Evolutionary conservation across 2,329 filamentous ascomycete species (phyloP).

Genomic region (Rutstroemia sydowiana): DNA sequence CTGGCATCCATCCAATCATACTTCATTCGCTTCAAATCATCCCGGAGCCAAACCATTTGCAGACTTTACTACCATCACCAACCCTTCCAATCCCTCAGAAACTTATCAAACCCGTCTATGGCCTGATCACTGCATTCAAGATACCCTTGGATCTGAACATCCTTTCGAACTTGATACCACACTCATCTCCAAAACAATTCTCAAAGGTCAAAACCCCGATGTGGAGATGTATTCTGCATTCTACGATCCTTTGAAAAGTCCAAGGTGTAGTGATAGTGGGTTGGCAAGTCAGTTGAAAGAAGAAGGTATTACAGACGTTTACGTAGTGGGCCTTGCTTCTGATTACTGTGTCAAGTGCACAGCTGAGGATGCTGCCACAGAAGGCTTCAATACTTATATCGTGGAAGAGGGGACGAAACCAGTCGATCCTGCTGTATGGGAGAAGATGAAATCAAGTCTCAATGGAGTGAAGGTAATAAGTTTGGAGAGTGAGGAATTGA

Average conservation of each 20-base stretch:
- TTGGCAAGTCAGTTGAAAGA: constrained; percentile 51
- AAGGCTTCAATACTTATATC: constrained; percentile 71
- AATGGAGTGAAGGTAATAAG: constrained; percentile 57
- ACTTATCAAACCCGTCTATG: constrained; percentile 66
- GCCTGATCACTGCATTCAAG: constrained; percentile 84
- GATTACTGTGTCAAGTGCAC: constrained; percentile 87
- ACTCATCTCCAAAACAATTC: constrained; percentile 57
- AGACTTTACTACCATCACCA: constrained; percentile 55
- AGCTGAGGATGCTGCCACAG: constrained; percentile 66
- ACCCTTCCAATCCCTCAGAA: constrained; percentile 57
- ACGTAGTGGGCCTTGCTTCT: constrained; percentile 74
- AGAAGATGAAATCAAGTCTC: constrained; percentile 42
- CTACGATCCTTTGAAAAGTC: constrained; percentile 65
- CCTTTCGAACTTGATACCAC: constrained; percentile 59
- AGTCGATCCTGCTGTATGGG: constrained; percentile 58
- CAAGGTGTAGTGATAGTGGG: constrained; percentile 53
- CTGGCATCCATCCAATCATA: constrained; percentile 75
- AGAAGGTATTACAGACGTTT: constrained; percentile 66
- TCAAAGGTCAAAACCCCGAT: constrained; percentile 67
- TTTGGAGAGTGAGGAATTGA: constrained; percentile 48
- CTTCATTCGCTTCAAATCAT: constrained; percentile 87
- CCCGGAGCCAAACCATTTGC: constrained; percentile 57
- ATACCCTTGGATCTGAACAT: constrained; percentile 63
- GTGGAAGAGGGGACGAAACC: constrained; percentile 71
- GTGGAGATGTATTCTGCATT: constrained; percentile 97